Evolutionary conservation across 305 asterid species (phyloP), one percentile per base, ranked within the genome.

Genomic region (Withania somnifera): DNA sequence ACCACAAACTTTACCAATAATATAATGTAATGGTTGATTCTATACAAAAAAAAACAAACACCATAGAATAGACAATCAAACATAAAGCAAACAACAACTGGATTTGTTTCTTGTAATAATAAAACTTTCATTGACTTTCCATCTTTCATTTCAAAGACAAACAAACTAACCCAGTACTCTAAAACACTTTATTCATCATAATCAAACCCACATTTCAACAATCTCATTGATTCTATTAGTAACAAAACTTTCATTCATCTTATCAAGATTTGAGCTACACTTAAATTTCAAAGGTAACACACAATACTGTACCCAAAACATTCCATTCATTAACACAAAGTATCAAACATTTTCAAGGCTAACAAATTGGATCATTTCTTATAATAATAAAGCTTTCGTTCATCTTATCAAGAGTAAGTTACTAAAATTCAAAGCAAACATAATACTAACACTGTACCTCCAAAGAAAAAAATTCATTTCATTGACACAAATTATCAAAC

Each of bases 401-500:
- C 42, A 14, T 6, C 1, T 14, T 45, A 45, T 45, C 51, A 45
- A 45, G 51, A 45, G 11, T 45, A 45, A 45, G 15, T 42, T 42
- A 42, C 13, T 42, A 10, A 1, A 50, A 50, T 8, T 17, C 73
- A 64, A 64, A 15, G 45, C 3, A n/a, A n/a, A n/a, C 4, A 63
- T 15, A 3, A 64, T 2, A 34, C 75, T 34, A 32, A 64, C 8
- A 0, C 76, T 66, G 50, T 66, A 66, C 76, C n/a, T 8, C 3
- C 1, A 67, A 67, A 3, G n/a, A 36, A 36, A 36, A 36, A 0
- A 13, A 36, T 67, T 67, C 2, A 19, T 34, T n/a, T 66, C 28
- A 66, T 8, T 34, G 58, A 69, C 85, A 15, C 88, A 82, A 15
- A 15, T 78, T 61, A 81, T 53, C 89, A 58, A 87, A 83, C 86